Evolutionary conservation across 345 rosid species (phyloP).

Genomic region (Gossypium bickii): DNA sequence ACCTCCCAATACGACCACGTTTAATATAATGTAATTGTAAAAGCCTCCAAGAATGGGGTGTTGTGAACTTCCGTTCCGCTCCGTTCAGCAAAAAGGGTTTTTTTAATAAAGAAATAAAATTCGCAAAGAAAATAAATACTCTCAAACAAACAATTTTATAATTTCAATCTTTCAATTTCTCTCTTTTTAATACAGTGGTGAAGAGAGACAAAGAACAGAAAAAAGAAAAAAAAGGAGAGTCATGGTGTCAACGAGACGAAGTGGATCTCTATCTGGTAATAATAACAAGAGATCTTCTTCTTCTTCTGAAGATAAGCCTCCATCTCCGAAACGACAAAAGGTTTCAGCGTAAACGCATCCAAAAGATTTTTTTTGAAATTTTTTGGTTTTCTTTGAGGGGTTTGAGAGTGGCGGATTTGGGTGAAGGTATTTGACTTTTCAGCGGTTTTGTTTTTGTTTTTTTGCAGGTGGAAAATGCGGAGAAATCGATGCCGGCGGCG

Average conservation of each 20-base stretch:
- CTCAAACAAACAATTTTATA: background rate
- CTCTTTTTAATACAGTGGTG: constrained; percentile 10
- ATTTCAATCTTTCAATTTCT: background rate
- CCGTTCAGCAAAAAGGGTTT: background rate
- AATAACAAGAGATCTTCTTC: constrained; percentile 63
- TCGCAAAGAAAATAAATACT: too few species aligned
- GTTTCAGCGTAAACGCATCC: constrained; percentile 24
- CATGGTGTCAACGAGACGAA: constrained; percentile 87
- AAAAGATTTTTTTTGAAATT: background rate
- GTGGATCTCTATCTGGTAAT: constrained; percentile 75
- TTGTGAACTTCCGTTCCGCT: background rate
- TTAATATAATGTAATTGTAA: background rate
- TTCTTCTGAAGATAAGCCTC: constrained; percentile 55
- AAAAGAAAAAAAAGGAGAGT: constrained; percentile 32
- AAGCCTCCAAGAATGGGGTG: background rate
- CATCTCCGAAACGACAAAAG: constrained; percentile 77
- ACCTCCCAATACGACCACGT: background rate
- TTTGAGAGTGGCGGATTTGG: constrained; percentile 17
- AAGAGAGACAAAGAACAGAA: constrained; percentile 9
- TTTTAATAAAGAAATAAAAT: too few species aligned
- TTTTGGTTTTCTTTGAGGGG: background rate
- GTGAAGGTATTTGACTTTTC: constrained; percentile 10
- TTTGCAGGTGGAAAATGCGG: constrained; percentile 56
- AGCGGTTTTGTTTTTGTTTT: constrained; percentile 18
- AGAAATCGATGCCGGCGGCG: constrained; percentile 39